Base-by-base conservation (phyloP, 2,329 filamentous ascomycete species). In the Nemania sp. region DNA sequence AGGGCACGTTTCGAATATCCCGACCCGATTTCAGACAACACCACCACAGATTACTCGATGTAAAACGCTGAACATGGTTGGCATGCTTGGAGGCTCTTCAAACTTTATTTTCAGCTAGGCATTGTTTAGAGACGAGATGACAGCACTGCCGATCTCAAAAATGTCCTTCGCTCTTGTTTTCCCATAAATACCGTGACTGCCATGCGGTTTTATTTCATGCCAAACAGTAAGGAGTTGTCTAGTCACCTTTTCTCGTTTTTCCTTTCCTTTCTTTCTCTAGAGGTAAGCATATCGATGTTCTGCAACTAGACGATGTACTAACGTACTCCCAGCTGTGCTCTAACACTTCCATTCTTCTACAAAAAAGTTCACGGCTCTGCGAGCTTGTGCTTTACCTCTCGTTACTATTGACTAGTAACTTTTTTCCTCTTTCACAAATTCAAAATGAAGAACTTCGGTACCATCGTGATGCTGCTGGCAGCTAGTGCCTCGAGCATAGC, bases 381-480 rank as follows among this genome's bases (percentile, higher is more conserved):
- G 56, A 56, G 55, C 43, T 43, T 52, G 49, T 17, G 26, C 15
- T 39, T 47, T 14, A 9, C 44, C 46, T 20, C 42, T 65, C 46
- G n/a, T 59, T 48, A 48, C 43, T 56, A 56, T 59, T 51, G 49
- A 61, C 49, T 45, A 57, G 51, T 53, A 53, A 20, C 51, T 52
- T 37, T 61, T 58, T 49, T 61, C 51, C 44, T 59, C 36, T 47
- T 31, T 14, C n/a, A 5, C n/a, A 6, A 6, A 28, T 57, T 61
- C 69, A 73, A 61, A 53, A 75, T 74, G 73, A 75, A 74, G 68
- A 71, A 70, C 63, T 65, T 73, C 59, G 67, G 66, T 59, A 64
- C 70, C 55, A 66, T 73, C 59, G 54, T 74, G 44, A 60, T 73
- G 58, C 63, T 68, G 61, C 54, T 74, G 60, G 71, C 72, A 56